phyloP scores from a whole-genome alignment of 1,139 yeast species.

The Blastobotrys arbuscula region DNA sequence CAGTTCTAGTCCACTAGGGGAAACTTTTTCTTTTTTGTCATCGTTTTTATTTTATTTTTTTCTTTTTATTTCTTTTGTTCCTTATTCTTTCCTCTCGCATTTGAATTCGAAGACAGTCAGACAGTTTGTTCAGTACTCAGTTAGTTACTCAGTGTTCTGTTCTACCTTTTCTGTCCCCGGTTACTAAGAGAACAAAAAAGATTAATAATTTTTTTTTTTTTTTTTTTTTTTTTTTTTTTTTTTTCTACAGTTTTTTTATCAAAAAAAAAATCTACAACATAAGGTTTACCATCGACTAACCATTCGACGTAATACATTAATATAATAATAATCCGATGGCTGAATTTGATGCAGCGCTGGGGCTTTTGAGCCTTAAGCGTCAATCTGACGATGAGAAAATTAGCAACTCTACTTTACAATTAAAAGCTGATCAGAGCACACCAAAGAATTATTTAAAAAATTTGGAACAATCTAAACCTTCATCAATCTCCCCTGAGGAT shows the following conservation, averaged over 20 bases:
- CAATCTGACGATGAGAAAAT: constrained; percentile 10
- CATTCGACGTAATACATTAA: not conserved
- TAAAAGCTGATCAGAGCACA: not conserved
- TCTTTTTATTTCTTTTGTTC: too few species aligned
- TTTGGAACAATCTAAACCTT: not conserved
- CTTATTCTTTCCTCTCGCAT: too few species aligned
- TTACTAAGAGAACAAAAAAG: too few species aligned
- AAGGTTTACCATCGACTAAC: not conserved
- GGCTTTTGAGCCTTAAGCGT: constrained; percentile 14
- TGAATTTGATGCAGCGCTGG: constrained; percentile 16
- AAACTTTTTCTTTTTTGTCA: too few species aligned
- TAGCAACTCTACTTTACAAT: not conserved
- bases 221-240: too few species aligned
- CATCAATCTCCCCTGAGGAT: constrained; percentile 3
- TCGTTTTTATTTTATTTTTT: too few species aligned
- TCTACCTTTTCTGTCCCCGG: too few species aligned
- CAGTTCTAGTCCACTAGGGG: too few species aligned
- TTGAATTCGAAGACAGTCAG: too few species aligned
- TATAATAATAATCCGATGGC: constrained; percentile 8
- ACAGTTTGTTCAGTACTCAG: too few species aligned
- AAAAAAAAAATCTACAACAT: not conserved
- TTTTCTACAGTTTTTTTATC: not conserved
- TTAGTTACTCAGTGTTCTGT: not conserved
- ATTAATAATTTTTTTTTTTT: too few species aligned
- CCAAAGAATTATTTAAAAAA: not conserved